These are phyloP conservation scores for Pythium periplocum DNA, from an alignment of 352 stramenopile species.

Conservation along the genomic window DNA sequence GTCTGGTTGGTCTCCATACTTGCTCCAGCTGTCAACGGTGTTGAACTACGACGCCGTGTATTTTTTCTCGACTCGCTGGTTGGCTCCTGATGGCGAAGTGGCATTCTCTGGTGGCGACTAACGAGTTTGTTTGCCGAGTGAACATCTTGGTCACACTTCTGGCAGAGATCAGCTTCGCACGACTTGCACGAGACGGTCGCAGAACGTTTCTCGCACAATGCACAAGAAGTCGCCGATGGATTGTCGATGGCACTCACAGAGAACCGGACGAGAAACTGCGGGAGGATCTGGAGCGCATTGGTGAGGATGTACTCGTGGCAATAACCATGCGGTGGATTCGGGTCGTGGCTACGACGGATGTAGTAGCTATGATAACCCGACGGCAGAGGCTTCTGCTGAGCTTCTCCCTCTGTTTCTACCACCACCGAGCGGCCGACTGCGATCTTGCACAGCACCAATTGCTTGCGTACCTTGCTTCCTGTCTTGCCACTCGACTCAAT, in stretches of 20 bases:
- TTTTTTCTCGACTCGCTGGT: constrained; percentile 13
- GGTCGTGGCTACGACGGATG: constrained; percentile 18
- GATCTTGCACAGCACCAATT: constrained; percentile 75
- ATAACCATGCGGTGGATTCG: constrained; percentile 9
- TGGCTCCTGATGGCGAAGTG: constrained; percentile 14
- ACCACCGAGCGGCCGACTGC: constrained; percentile 55
- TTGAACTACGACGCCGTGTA: constrained; percentile 34
- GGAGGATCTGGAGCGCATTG: constrained; percentile 57
- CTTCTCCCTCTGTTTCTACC: constrained; percentile 40
- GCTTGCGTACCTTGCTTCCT: constrained; percentile 18
- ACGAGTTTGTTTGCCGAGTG: constrained; percentile 83
- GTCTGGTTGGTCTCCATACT: constrained; percentile 1
- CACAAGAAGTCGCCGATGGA: constrained; percentile 30
- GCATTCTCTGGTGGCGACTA: constrained; percentile 52
- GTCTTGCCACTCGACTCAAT: constrained; percentile 18
- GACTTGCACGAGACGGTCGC: constrained; percentile 48
- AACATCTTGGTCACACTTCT: constrained; percentile 56
- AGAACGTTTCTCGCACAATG: constrained; percentile 52
- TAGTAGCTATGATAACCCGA: constrained; percentile 76
- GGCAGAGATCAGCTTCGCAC: constrained; percentile 68
- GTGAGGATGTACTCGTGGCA: constrained; percentile 70
- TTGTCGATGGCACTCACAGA: constrained; percentile 28
- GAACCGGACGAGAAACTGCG: constrained; percentile 69
- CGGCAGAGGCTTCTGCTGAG: constrained; percentile 27
- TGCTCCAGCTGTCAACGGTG: constrained; percentile 12